Percentiles rank a stretch among this genome's conserved stretches.
These are phyloP conservation scores for Clarireedia homoeocarpa DNA, from an alignment of 2,329 filamentous ascomycete genomes.

Conservation along the genomic window DNA sequence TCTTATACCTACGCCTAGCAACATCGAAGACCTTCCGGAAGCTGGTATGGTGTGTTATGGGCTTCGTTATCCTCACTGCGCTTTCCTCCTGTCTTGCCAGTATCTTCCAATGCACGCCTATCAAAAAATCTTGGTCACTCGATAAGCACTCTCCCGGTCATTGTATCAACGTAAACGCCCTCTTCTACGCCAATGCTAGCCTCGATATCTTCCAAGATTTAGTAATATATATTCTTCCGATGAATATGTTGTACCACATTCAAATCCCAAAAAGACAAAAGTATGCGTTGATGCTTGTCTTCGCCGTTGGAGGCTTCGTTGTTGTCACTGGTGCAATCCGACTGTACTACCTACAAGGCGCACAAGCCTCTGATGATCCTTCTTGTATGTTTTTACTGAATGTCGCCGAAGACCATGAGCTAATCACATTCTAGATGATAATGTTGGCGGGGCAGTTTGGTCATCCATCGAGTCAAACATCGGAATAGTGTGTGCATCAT, in stretches of 20 bases:
- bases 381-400: background rate
- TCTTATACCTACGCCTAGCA: conserved; percentile 2
- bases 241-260: conserved; percentile 3
- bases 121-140: background rate
- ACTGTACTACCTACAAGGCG: conserved; percentile 5
- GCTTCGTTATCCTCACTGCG: background rate
- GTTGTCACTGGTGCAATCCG: background rate
- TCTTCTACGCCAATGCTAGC: conserved; percentile 5
- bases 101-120: conserved; percentile 5
- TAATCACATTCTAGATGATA: background rate
- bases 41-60: background rate
- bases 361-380: conserved; percentile 1
- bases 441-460: conserved; percentile 1
- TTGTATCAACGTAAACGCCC: background rate
- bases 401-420: background rate
- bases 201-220: conserved; percentile 2
- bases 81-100: background rate
- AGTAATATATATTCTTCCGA: background rate
- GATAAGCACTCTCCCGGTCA: background rate
- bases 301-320: conserved; percentile 4
- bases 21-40: background rate
- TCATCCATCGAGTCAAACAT: conserved; percentile 6
- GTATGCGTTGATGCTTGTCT: conserved; percentile 1
- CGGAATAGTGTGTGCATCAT: conserved; percentile 2
- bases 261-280: conserved; percentile 3